Evolutionary conservation across 2,329 filamentous ascomycete genomes (phyloP).

Genomic region (Fusarium pseudocircinatum): DNA sequence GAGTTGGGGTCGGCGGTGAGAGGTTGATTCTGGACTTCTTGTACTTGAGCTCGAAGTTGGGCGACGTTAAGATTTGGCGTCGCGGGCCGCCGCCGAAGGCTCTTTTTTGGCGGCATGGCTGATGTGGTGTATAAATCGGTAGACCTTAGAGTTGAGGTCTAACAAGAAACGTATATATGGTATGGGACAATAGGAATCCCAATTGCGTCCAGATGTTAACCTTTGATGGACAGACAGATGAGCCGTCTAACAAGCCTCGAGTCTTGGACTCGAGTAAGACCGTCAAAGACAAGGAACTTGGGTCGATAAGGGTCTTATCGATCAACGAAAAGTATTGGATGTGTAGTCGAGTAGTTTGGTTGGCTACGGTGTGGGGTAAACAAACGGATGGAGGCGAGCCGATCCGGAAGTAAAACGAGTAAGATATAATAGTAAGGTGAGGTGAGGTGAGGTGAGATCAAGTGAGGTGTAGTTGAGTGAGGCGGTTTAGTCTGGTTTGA

Average conservation of each 20-base stretch:
- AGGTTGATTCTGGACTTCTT: conserved; percentile 38
- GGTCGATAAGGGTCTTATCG: conserved; percentile 41
- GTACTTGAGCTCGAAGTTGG: conserved; percentile 24
- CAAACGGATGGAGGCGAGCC: conserved; percentile 26
- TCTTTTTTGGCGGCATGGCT: conserved; percentile 48
- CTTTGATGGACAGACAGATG: neutral
- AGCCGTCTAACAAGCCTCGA: neutral
- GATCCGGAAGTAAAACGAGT: conserved; percentile 16
- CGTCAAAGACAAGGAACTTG: conserved; percentile 7
- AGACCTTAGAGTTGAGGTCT: conserved; percentile 11
- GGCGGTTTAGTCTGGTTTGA: conserved; percentile 14
- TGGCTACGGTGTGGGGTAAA: conserved; percentile 44
- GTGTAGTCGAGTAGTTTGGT: conserved; percentile 18
- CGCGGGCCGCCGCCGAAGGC: conserved; percentile 49
- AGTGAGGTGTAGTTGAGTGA: conserved; percentile 15
- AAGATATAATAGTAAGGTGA: neutral
- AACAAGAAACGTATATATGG: conserved; percentile 43
- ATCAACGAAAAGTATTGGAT: conserved; percentile 30
- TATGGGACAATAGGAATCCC: conserved; percentile 7
- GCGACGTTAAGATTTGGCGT: conserved; percentile 54
- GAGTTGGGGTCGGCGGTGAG: conserved; percentile 55
- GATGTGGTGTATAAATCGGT: conserved; percentile 4
- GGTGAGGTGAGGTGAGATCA: neutral
- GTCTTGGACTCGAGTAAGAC: conserved; percentile 8
- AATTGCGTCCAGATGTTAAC: neutral